These are phyloP conservation scores for Apiotrichum laibachii DNA, from an alignment of 1,284 basidiomycete genomes.

Conservation along the genomic window DNA sequence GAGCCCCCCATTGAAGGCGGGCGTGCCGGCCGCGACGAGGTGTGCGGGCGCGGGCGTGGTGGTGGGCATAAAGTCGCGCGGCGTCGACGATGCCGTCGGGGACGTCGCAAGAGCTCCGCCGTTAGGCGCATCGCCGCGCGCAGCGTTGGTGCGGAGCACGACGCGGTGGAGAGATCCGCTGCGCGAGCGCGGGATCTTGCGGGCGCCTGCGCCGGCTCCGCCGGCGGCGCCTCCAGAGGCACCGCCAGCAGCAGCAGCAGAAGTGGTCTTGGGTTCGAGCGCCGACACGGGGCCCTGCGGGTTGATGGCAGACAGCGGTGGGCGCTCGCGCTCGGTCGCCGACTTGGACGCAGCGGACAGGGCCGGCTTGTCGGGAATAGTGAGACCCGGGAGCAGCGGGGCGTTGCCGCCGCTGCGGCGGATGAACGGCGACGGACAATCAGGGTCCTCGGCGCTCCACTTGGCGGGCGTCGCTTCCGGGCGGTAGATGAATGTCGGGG, in stretches of 20 bases:
- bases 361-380: not conserved
- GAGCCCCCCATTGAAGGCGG: not conserved
- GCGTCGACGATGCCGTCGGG: not conserved
- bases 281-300: constrained; percentile 4
- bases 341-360: not conserved
- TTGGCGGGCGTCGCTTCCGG: constrained; percentile 47
- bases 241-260: too few species aligned
- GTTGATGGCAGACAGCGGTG: constrained; percentile 23
- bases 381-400: constrained; percentile 13
- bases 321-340: constrained; percentile 8
- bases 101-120: not conserved
- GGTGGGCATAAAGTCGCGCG: not conserved
- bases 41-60: not conserved
- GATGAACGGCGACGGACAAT: constrained; percentile 44
- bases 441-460: constrained; percentile 43
- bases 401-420: constrained; percentile 17
- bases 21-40: too few species aligned
- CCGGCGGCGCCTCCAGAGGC: too few species aligned
- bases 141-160: constrained; percentile 10
- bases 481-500: constrained; percentile 34
- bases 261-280: not conserved
- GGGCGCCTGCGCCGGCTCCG: not conserved
- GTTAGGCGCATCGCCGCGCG: not conserved
- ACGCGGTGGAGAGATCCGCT: constrained; percentile 8
- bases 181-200: constrained; percentile 1